Conservation (phyloP, 805 yeast species). For the Lipomyces sp. region DNA sequence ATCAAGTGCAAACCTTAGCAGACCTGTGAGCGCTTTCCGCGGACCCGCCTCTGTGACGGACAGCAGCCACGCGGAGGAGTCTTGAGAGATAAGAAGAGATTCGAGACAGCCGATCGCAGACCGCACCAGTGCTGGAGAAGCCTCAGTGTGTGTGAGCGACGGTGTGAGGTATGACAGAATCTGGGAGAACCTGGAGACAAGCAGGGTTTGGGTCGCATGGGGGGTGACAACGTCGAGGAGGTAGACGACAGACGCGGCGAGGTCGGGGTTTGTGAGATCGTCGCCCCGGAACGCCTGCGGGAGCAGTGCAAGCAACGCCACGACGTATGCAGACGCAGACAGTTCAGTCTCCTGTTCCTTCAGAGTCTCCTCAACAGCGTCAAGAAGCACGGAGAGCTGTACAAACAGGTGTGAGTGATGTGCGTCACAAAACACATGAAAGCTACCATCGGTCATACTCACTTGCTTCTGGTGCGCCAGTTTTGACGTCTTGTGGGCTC, state of each 20-base stretch:
- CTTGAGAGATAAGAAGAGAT: constrained; percentile 73
- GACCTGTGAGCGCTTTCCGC: constrained; percentile 72
- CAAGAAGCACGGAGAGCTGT: constrained; percentile 55
- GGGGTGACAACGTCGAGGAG: constrained; percentile 78
- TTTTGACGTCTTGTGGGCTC: constrained; percentile 72
- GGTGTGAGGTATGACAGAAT: constrained; percentile 80
- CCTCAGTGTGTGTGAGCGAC: constrained; percentile 55
- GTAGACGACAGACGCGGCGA: constrained; percentile 64
- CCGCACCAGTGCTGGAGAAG: constrained; percentile 77
- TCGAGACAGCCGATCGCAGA: constrained; percentile 87
- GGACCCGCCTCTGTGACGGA: constrained; percentile 45
- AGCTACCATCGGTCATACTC: constrained; percentile 17
- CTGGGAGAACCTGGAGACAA: constrained; percentile 71
- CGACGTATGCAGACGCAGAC: constrained; percentile 77
- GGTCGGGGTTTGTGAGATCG: constrained; percentile 52
- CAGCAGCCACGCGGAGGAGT: constrained; percentile 69
- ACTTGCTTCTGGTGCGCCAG: constrained; percentile 77
- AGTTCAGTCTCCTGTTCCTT: constrained; percentile 56
- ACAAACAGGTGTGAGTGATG: not conserved
- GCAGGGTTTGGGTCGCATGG: constrained; percentile 57
- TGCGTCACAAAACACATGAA: not conserved
- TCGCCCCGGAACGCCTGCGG: constrained; percentile 66
- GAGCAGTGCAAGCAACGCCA: constrained; percentile 75
- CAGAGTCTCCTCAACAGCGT: constrained; percentile 88
- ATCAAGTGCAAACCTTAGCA: constrained; percentile 69